A percentile compares a stretch with the other conserved stretches of the same genome.
These are phyloP conservation scores for Fusarium tanahbumbuense DNA, from an alignment of 2,329 filamentous ascomycete species.

Conservation along the genomic window DNA sequence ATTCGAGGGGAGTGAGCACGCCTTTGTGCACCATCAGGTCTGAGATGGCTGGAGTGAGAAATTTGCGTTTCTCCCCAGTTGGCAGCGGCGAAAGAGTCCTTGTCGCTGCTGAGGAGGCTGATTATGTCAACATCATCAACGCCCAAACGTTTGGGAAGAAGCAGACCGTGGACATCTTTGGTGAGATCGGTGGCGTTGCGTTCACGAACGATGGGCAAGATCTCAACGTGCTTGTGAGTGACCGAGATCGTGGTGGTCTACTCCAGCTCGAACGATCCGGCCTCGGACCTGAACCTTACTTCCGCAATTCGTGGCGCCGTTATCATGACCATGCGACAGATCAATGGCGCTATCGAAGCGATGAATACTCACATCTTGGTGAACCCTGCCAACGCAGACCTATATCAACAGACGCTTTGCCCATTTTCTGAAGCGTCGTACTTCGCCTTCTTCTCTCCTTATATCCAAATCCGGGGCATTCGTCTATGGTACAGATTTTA, in stretches of 20 bases:
- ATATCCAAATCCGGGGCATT: not conserved
- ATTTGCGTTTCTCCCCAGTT: constrained; percentile 76
- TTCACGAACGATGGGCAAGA: constrained; percentile 75
- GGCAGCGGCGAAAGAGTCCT: constrained; percentile 75
- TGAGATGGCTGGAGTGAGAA: constrained; percentile 76
- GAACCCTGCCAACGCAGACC: constrained; percentile 36
- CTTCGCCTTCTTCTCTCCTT: not conserved
- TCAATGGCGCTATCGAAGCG: constrained; percentile 24
- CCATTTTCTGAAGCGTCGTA: constrained; percentile 24
- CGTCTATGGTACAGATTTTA: constrained; percentile 3
- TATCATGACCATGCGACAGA: constrained; percentile 3
- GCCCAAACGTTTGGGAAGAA: constrained; percentile 71
- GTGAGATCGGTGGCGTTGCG: constrained; percentile 76
- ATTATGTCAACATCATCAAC: constrained; percentile 78
- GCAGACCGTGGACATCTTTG: constrained; percentile 79
- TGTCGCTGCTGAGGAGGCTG: constrained; percentile 80
- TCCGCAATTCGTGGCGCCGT: constrained; percentile 36
- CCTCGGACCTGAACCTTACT: constrained; percentile 45
- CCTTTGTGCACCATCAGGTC: constrained; percentile 68
- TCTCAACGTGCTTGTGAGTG: constrained; percentile 75
- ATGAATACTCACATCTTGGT: constrained; percentile 13
- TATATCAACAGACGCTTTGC: constrained; percentile 29
- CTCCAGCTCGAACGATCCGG: constrained; percentile 67
- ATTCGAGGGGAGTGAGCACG: constrained; percentile 59
- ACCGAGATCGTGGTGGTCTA: constrained; percentile 73